These are phyloP conservation scores for Solidago caesia DNA, from an alignment of 129 eudicot genomes.

Conservation along the genomic window DNA sequence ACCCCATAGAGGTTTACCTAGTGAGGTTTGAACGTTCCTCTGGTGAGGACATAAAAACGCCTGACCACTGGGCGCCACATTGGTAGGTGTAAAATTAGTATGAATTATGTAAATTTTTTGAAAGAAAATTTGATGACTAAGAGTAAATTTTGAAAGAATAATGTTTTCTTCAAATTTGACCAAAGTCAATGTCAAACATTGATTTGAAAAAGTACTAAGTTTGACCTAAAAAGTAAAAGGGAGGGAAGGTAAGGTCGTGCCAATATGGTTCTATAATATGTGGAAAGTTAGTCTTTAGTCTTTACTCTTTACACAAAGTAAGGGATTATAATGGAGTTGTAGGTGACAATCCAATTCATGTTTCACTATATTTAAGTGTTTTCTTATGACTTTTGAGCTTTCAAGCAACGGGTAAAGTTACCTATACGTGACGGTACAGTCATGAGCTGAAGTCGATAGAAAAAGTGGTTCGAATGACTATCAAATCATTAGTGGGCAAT, in stretches of 20 bases:
- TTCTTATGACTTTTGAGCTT: background rate
- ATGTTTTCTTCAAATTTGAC: background rate
- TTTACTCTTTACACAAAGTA: slow-evolving; percentile 20
- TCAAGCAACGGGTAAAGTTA: slow-evolving; percentile 4
- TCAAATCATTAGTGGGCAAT: background rate
- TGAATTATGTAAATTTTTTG: background rate
- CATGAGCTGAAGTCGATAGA: background rate
- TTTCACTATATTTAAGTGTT: background rate
- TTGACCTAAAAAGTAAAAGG: slow-evolving; percentile 21
- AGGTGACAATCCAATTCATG: slow-evolving; percentile 25
- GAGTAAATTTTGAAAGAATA: background rate
- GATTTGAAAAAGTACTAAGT: slow-evolving; percentile 3
- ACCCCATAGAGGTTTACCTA: no score
- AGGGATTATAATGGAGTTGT: slow-evolving; percentile 14
- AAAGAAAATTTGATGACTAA: background rate
- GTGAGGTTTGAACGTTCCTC: no score
- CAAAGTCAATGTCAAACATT: slow-evolving; percentile 2
- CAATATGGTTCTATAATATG: slow-evolving; percentile 2
- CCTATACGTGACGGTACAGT: background rate
- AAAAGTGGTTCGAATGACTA: background rate
- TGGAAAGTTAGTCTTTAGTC: slow-evolving; percentile 10
- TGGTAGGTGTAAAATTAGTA: background rate
- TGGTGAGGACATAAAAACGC: no score
- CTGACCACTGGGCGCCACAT: no score
- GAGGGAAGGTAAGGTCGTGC: slow-evolving; percentile 10